These are phyloP conservation scores for Solanum piurae DNA, from an alignment of 257 asterid species.

Conservation along the genomic window DNA sequence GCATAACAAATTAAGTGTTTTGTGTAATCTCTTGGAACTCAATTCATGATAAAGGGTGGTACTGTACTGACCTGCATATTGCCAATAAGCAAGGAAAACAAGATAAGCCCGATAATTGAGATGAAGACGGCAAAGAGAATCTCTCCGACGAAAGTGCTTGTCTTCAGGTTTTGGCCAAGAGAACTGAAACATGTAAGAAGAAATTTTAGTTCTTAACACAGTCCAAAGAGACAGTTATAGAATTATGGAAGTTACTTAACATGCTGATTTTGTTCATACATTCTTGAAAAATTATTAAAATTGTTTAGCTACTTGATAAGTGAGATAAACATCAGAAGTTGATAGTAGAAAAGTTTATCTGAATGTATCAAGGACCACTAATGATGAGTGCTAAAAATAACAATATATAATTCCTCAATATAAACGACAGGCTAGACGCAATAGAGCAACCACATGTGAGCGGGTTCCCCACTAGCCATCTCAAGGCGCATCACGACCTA, in stretches of 20 bases:
- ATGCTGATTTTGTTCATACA: not conserved
- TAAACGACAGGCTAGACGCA: not conserved
- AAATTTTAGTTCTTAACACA: not conserved
- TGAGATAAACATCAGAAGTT: not conserved
- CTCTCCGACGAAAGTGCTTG: slow-evolving; percentile 16
- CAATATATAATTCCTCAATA: not conserved
- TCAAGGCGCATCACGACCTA: not conserved
- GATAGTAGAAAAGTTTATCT: not conserved
- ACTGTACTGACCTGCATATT: not conserved
- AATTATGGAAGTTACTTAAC: not conserved
- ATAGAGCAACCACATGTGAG: not conserved
- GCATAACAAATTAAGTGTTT: not conserved
- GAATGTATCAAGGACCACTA: not conserved
- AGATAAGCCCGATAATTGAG: slow-evolving; percentile 15
- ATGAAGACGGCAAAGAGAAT: slow-evolving; percentile 18
- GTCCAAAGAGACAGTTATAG: not conserved
- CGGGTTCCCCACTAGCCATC: not conserved
- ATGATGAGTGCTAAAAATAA: not conserved
- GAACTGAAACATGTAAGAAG: slow-evolving; percentile 10
- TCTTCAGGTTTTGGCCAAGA: slow-evolving; percentile 27
- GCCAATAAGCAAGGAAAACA: not conserved
- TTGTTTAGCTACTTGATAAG: not conserved
- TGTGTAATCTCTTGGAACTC: not conserved
- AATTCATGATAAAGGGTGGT: not conserved
- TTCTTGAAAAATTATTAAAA: not conserved